Base-by-base conservation (phyloP, 257 asterid genomes). In the Nicotiana knightiana region DNA sequence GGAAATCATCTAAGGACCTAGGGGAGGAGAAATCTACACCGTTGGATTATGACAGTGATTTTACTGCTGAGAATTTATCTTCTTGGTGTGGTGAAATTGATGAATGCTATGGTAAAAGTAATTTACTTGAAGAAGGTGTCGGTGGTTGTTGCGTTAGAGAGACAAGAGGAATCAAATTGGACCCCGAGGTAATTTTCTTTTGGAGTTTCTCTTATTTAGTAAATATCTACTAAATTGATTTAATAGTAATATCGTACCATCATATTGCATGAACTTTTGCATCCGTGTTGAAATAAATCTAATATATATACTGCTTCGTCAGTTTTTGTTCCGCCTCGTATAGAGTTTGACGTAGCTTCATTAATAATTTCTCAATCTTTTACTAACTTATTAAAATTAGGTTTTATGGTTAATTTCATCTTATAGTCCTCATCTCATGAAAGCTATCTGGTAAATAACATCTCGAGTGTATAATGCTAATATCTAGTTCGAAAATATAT, bases 1-100 rank as follows among this genome's bases (percentile, higher is more conserved):
- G 94, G 97, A 90, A 85, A 58, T 92, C 97, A 28, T 92, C 90
- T 65, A 64, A 91, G 88, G 93, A 90, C 86, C 39, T 89, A 83
- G 92, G 55, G 82, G 93, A 90, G 75, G 93, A 91, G 76, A 65
- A 65, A 59, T 67, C 88, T 26, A 67, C 82, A 59, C 84, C 87
- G 26, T 71, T 43, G 80, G 86, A 82, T 77, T 24, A 9, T 24
- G 64, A 66, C 24, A 21, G 24, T 80, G 95, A 93, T 86, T 93
- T 92, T 79, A 83, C 92, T 1, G 90, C 87, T 30, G 93, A 86
- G 71, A 93, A 89, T 51, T 87, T 89, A 83, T 88, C 89, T 43
- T 81, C 77, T 3, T 84, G 86, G 83, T 78, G 84, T 66, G 84
- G 83, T 84, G 88, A 85, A 86, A 83, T 75, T 77, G 87, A 85